Conservation (phyloP, 768 basidiomycete species). For the Boletus rufocinnamomeus region DNA sequence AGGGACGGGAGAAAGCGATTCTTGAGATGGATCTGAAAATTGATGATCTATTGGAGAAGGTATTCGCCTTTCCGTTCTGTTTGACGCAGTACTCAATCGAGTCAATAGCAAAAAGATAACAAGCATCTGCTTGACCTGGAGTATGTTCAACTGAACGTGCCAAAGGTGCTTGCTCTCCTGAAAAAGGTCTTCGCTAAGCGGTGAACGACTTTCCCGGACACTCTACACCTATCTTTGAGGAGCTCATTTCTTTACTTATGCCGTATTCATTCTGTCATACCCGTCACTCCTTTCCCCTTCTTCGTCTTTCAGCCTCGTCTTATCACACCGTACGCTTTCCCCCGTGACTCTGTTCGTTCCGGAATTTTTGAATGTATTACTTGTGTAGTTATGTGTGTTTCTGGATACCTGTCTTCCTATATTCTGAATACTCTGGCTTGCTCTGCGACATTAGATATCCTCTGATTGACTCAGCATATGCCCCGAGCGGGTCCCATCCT, state of each 20-base stretch:
- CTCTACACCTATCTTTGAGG: slow-evolving; percentile 20
- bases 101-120: slow-evolving; percentile 93
- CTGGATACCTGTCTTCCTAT: slow-evolving; percentile 39
- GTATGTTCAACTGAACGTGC: slow-evolving; percentile 96
- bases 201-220: slow-evolving; percentile 40
- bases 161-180: slow-evolving; percentile 87
- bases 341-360: slow-evolving; percentile 32
- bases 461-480: background rate
- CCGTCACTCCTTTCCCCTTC: slow-evolving; percentile 24
- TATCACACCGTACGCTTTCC: slow-evolving; percentile 23
- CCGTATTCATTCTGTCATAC: slow-evolving; percentile 38
- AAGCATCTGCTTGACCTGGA: slow-evolving; percentile 95
- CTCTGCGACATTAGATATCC: slow-evolving; percentile 11
- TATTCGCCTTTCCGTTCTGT: slow-evolving; percentile 35
- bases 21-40: slow-evolving; percentile 99
- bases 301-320: slow-evolving; percentile 11
- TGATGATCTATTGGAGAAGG: slow-evolving; percentile 97
- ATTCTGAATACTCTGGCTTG: slow-evolving; percentile 14
- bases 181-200: slow-evolving; percentile 95
- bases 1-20: slow-evolving; percentile 98
- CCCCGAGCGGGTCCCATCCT: background rate
- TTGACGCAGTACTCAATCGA: slow-evolving; percentile 16
- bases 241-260: slow-evolving; percentile 34
- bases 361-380: slow-evolving; percentile 38
- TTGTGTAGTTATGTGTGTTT: slow-evolving; percentile 40